Evolutionary conservation across 2,329 filamentous ascomycete species (phyloP), one percentile per base, ranked within the genome.

Genomic region (Cercospora janseana): DNA sequence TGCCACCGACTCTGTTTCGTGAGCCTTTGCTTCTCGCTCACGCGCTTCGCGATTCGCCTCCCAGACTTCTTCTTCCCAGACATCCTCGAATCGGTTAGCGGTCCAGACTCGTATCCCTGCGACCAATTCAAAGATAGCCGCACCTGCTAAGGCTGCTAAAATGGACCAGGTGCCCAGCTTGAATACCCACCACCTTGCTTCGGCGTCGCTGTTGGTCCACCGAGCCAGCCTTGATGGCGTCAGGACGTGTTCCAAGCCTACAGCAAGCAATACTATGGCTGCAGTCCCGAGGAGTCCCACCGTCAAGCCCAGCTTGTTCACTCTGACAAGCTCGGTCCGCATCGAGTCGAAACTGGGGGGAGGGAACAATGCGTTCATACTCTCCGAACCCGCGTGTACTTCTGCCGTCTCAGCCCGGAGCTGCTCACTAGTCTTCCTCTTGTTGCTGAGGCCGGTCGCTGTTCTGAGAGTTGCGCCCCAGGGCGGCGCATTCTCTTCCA

Each of bases 1-100:
- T 45, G 81, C 76, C 0, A 81, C 79, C 0, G 84, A 85, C 59
- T 86, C 85, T 4, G 85, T 81, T 1, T 80, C 73, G 55, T 74
- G 60, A 21, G 64, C 65, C 41, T 75, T 72, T 12, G 67, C 66
- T 32, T 72, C 60, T 28, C 75, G 70, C 53, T 78, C 70, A 43
- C 80, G 78, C 46, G 77, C 71, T 26, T 77, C 70, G 32, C 82
- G 68, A 42, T 80, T 79, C 2, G 83, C 79, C 51, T 85, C 79
- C 85, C 85, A 88, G 1, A 84, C 73, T 63, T 87, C 81, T 44
- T 85, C 81, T 32, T 87, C 79, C 69, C 86, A 87, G 0, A 86
- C 73, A 32, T 76, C 74, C 48, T 78, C 72, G 9, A 85, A 77
- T 59, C 78, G 84, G 48, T 80, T 85, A 8, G 74, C 71, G 7